Evolutionary conservation across 805 yeast genomes (phyloP).

Genomic region (Ogataea ganodermae): DNA sequence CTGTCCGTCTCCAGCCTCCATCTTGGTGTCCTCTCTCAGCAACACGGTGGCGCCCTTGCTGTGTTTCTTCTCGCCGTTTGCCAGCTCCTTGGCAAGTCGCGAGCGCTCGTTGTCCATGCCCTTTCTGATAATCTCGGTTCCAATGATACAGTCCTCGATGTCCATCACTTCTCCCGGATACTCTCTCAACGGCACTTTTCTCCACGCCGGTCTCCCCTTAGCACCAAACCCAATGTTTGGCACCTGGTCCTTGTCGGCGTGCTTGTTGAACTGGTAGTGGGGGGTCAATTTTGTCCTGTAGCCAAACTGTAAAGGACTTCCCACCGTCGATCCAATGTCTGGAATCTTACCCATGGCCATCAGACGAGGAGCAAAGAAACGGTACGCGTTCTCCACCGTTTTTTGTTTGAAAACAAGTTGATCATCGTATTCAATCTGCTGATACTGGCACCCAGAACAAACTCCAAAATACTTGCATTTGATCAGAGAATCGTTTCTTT

Average conservation of each 20-base stretch:
- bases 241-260: slow-evolving; percentile 17
- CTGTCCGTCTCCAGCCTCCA: slow-evolving; percentile 26
- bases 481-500: slow-evolving; percentile 58
- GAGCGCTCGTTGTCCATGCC: slow-evolving; percentile 73
- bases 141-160: slow-evolving; percentile 92
- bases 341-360: slow-evolving; percentile 52
- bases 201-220: slow-evolving; percentile 77
- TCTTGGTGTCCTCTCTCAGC: slow-evolving; percentile 72
- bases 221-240: slow-evolving; percentile 90
- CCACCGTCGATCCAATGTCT: slow-evolving; percentile 45
- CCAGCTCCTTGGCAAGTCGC: slow-evolving; percentile 44
- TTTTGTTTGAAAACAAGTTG: slow-evolving; percentile 73
- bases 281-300: slow-evolving; percentile 96
- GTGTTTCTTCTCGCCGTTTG: slow-evolving; percentile 36
- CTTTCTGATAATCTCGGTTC: slow-evolving; percentile 72
- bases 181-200: slow-evolving; percentile 38
- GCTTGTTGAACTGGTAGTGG: slow-evolving; percentile 80
- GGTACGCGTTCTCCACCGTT: slow-evolving; percentile 81
- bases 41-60: slow-evolving; percentile 81
- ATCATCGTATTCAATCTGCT: slow-evolving; percentile 67
- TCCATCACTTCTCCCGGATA: slow-evolving; percentile 75
- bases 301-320: slow-evolving; percentile 72
- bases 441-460: slow-evolving; percentile 96
- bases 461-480: slow-evolving; percentile 85
- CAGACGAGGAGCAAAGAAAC: slow-evolving; percentile 67